A percentile compares a stretch with the other conserved stretches of the same genome.
These are phyloP conservation scores for Amniculicola lignicola DNA, from an alignment of 495 filamentous ascomycete genomes.

Conservation along the genomic window DNA sequence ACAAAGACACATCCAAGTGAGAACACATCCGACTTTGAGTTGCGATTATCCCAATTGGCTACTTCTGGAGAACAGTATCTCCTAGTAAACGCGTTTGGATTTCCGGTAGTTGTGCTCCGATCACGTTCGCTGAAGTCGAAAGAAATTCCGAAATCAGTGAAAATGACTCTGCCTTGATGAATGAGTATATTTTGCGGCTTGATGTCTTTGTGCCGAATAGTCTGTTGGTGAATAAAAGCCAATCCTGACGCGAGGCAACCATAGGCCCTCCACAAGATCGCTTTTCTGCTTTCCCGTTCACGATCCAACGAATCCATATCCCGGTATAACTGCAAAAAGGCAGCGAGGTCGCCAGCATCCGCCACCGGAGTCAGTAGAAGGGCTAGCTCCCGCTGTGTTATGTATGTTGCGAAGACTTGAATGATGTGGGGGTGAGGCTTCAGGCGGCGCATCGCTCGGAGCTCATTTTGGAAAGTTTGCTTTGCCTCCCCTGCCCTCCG, in stretches of 20 bases:
- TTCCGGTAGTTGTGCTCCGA: neutral
- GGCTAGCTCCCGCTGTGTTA: neutral
- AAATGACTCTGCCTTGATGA: constrained; percentile 6
- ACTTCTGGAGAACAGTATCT: constrained; percentile 21
- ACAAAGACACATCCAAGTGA: constrained; percentile 12
- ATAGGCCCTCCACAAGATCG: neutral
- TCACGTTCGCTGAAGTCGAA: neutral
- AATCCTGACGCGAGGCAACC: constrained; percentile 14
- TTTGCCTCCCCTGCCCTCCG: neutral
- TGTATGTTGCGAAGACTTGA: constrained; percentile 10
- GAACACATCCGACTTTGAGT: constrained; percentile 15
- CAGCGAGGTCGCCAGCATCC: neutral
- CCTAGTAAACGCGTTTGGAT: neutral
- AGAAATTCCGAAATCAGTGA: constrained; percentile 23
- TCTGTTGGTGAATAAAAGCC: constrained; percentile 16
- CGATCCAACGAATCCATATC: neutral
- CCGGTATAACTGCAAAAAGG: neutral
- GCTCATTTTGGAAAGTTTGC: constrained; percentile 5
- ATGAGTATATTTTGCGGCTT: constrained; percentile 25
- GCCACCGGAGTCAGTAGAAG: constrained; percentile 12
- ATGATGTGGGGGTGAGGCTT: constrained; percentile 5
- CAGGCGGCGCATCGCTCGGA: constrained; percentile 1
- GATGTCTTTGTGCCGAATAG: constrained; percentile 26
- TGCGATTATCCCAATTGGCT: neutral
- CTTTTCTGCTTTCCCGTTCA: neutral